Base-by-base conservation (phyloP, 2,329 filamentous ascomycete genomes). In the Pyrenophora graminea region DNA sequence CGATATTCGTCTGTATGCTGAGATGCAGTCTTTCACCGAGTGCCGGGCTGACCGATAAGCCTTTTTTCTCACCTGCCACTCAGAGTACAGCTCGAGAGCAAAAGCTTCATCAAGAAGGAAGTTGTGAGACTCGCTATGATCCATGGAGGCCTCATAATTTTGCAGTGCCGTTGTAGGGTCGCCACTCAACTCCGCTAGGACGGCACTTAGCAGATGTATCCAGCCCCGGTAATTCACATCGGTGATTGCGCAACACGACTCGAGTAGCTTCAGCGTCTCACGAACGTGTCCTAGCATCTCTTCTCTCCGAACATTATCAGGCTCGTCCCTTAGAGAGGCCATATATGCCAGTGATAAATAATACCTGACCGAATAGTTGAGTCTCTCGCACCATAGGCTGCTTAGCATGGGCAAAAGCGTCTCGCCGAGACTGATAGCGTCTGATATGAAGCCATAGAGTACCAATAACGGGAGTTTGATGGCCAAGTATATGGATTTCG, bases 101-200 rank as follows among this genome's bases (percentile, higher is more conserved):
- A 91, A 77, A 0, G 86, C 89, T 68, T 91, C 87, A 53, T 92
- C 89, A 42, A 91, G 82, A 2, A 81, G 65, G 55, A 89, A 87
- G 37, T 80, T 79, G 60, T 90, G 80, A 48, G 88, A 79, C 17
- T 88, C 80, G 10, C 86, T 83, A 63, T 91, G 88, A 61, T 92
- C 88, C 50, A 91, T 74, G 6, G 86, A 84, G 55, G 83, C 79
- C 67, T 93, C 89, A 63, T 90, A 92, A 38, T 81, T 76, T 19
- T 76, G 76, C 30, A 91, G 78, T 6, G 87, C 85, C 3, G 67
- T 64, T 13, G 68, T 45, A 53, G 85, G 79, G 30, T 86, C 74
- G 6, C 74, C 74, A 4, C 77, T 75, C 48, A 89, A 76, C 59
- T 92, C 89, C 3, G 82, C 80, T 15, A 89, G 75, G 60, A 90